phyloP scores from a whole-genome alignment of 1,139 yeast species.

The Taiozyma sp. region DNA sequence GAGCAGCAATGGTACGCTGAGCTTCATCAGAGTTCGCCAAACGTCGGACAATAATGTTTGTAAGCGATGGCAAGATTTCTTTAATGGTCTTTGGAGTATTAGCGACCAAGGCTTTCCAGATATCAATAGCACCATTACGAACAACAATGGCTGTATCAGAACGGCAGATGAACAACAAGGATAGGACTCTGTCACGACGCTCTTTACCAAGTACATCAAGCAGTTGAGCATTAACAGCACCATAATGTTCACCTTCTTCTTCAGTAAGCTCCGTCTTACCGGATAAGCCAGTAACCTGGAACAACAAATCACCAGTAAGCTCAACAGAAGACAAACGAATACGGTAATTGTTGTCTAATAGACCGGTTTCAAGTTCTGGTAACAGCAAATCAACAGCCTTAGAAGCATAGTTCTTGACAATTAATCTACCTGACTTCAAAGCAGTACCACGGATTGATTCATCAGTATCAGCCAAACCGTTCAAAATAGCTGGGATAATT shows the following conservation, averaged over 20 bases:
- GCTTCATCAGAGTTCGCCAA: conserved; percentile 77
- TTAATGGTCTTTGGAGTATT: conserved; percentile 96
- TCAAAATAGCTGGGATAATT: conserved; percentile 85
- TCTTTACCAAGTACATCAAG: conserved; percentile 80
- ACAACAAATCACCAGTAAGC: conserved; percentile 92
- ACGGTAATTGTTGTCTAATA: conserved; percentile 78
- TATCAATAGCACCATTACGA: conserved; percentile 87
- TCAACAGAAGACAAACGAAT: conserved; percentile 93
- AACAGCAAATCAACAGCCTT: conserved; percentile 90
- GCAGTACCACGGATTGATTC: conserved; percentile 89
- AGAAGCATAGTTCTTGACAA: conserved; percentile 88
- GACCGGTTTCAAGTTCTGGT: conserved; percentile 90
- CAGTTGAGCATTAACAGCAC: conserved; percentile 63
- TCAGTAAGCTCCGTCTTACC: conserved; percentile 56
- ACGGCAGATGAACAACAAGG: conserved; percentile 87
- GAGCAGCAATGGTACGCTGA: conserved; percentile 87
- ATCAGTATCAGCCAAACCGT: conserved; percentile 86
- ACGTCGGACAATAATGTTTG: conserved; percentile 73
- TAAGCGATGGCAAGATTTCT: conserved; percentile 84
- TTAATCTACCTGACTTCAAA: conserved; percentile 85
- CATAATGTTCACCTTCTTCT: conserved; percentile 52
- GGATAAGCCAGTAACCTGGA: conserved; percentile 90
- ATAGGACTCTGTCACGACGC: conserved; percentile 81
- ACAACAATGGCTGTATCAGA: conserved; percentile 88
- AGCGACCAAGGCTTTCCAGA: conserved; percentile 95